Percentiles rank a stretch among this genome's conserved stretches.
phyloP scores from a whole-genome alignment of 768 basidiomycete species.

The Amanita inopinata region DNA sequence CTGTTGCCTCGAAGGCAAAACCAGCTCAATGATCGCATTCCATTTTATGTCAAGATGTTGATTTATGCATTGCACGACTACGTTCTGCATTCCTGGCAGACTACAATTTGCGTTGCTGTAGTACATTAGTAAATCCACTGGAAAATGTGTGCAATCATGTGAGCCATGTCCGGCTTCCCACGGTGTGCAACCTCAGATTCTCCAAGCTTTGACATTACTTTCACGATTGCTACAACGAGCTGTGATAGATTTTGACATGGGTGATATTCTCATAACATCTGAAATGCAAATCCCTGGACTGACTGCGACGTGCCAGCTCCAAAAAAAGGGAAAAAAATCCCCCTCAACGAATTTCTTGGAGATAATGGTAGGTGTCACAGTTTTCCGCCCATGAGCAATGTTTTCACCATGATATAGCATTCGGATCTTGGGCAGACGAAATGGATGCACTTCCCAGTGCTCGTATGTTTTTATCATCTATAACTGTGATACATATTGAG shows the following conservation, averaged over 20 bases:
- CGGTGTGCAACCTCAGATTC: too few species aligned
- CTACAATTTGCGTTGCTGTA: too few species aligned
- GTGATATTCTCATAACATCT: neutral
- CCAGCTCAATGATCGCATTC: too few species aligned
- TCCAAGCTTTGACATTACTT: too few species aligned
- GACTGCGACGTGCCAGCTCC: constrained; percentile 48
- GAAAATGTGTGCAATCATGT: neutral
- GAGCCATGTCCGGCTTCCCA: neutral
- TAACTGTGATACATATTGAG: constrained; percentile 10
- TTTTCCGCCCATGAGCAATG: constrained; percentile 11
- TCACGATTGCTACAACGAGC: too few species aligned
- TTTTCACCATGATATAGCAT: constrained; percentile 32
- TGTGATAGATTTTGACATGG: neutral
- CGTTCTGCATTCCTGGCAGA: too few species aligned
- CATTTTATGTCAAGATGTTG: too few species aligned
- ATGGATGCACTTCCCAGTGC: constrained; percentile 90
- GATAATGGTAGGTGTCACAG: constrained; percentile 56
- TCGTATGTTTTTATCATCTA: constrained; percentile 48
- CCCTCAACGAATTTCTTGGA: constrained; percentile 86
- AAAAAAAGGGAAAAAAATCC: constrained; percentile 89
- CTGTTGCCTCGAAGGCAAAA: too few species aligned
- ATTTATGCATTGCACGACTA: too few species aligned
- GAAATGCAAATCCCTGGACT: neutral
- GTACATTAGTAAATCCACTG: too few species aligned
- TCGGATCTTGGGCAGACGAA: constrained; percentile 98